These are phyloP conservation scores for Plasmodium falciparum DNA, from an alignment of 169 alveolate genomes.

Conservation along the genomic window DNA sequence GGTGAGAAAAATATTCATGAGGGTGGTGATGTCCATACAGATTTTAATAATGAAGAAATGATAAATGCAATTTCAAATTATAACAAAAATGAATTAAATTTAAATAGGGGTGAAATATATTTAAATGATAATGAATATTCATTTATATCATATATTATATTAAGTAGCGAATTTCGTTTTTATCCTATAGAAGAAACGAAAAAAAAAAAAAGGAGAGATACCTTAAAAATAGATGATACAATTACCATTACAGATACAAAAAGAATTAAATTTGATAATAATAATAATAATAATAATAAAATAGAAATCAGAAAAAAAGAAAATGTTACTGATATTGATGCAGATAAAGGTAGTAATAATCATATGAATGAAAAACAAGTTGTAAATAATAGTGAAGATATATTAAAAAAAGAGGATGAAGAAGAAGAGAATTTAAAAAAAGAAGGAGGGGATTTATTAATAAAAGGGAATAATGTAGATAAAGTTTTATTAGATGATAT, in stretches of 20 bases:
- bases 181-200: conserved; percentile 24
- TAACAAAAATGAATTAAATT: conserved; percentile 7
- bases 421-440: neutral
- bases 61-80: neutral
- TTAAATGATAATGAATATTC: conserved; percentile 19
- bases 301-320: conserved; percentile 1
- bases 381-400: neutral
- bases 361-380: neutral
- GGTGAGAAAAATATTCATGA: neutral
- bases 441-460: neutral
- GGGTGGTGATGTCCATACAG: too few species aligned
- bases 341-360: neutral
- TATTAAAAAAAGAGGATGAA: neutral
- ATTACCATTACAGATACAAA: neutral
- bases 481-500: neutral
- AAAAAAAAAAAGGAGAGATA: conserved; percentile 49
- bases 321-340: neutral
- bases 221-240: conserved; percentile 18
- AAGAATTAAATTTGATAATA: conserved; percentile 28
- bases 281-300: neutral
- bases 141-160: conserved; percentile 11
- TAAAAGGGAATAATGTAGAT: neutral
- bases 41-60: neutral
- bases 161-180: conserved; percentile 48
- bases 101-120: conserved; percentile 61